Conservation (phyloP, 768 basidiomycete genomes). For the Cystofilobasidium bisporidii region DNA sequence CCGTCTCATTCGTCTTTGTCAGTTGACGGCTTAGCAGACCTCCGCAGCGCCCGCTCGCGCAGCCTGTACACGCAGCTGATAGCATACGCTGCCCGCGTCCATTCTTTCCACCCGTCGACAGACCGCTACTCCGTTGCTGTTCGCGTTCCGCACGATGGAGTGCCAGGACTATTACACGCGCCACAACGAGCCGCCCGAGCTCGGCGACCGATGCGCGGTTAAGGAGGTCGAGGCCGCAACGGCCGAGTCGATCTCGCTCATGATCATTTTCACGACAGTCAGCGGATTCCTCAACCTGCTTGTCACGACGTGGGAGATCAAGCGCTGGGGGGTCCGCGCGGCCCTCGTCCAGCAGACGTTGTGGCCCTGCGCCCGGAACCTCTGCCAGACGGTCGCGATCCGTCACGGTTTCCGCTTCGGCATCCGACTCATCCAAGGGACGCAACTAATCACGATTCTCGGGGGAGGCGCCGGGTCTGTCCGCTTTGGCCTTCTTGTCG, state of each 20-base stretch:
- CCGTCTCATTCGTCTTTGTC: slow-evolving; percentile 13
- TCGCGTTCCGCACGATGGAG: slow-evolving; percentile 34
- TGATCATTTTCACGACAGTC: slow-evolving; percentile 5
- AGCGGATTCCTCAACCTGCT: slow-evolving; percentile 37
- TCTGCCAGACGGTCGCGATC: slow-evolving; percentile 34
- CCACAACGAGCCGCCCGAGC: slow-evolving; percentile 25
- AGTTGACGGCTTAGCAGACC: too few relatives aligned
- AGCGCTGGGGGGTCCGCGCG: slow-evolving; percentile 32
- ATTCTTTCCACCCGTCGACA: background rate
- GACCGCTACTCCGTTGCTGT: slow-evolving; percentile 37
- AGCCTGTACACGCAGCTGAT: too few relatives aligned
- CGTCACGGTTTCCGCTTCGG: slow-evolving; percentile 32
- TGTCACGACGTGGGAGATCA: slow-evolving; percentile 30
- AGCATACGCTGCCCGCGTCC: too few relatives aligned
- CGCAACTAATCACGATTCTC: slow-evolving; percentile 37
- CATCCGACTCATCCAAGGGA: slow-evolving; percentile 34
- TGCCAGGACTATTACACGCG: slow-evolving; percentile 36
- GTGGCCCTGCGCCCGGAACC: slow-evolving; percentile 35
- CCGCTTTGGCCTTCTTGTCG: background rate
- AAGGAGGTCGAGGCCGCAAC: slow-evolving; percentile 32
- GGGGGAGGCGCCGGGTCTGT: slow-evolving; percentile 29
- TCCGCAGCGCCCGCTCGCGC: too few relatives aligned
- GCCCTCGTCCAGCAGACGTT: slow-evolving; percentile 37
- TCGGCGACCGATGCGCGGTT: slow-evolving; percentile 33
- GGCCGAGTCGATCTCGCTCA: slow-evolving; percentile 22